phyloP scores from a whole-genome alignment of 176 grass and related monocot species.

The Elaeis guineensis region DNA sequence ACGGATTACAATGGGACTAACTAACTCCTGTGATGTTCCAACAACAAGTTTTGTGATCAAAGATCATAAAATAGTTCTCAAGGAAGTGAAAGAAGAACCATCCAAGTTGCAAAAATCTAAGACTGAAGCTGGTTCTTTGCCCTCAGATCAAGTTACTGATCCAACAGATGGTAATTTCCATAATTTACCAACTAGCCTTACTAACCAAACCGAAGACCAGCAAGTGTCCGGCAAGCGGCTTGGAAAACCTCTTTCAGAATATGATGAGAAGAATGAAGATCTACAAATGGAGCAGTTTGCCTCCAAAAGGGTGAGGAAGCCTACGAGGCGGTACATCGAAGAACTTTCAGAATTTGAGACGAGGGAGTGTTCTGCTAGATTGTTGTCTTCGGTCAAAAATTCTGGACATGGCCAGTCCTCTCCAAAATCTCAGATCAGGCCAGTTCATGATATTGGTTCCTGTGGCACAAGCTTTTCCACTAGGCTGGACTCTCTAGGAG shows the following conservation, averaged over 20 bases:
- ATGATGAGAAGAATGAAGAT: conserved; percentile 32
- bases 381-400: conserved; percentile 37
- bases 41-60: conserved; percentile 75
- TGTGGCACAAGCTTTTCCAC: conserved; percentile 33
- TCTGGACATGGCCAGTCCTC: conserved; percentile 25
- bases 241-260: conserved; percentile 25
- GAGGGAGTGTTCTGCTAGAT: conserved; percentile 38
- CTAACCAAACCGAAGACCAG: conserved; percentile 37
- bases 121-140: conserved; percentile 22
- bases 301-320: conserved; percentile 75
- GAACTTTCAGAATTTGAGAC: conserved; percentile 63
- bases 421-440: conserved; percentile 24
- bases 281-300: conserved; percentile 29
- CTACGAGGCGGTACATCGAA: conserved; percentile 96
- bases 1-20: conserved; percentile 85
- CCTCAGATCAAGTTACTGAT: conserved; percentile 30
- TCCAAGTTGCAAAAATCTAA: conserved; percentile 8
- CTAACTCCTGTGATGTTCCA: conserved; percentile 81
- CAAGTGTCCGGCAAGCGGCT: conserved; percentile 44
- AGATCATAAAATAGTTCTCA: conserved; percentile 61
- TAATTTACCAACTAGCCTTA: conserved; percentile 33
- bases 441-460: conserved; percentile 33
- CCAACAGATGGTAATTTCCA: conserved; percentile 21
- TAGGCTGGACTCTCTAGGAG: conserved; percentile 71
- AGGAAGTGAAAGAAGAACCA: conserved; percentile 26